Percentiles rank a stretch among this genome's conserved stretches.
These are phyloP conservation scores for Penicillium sp. DNA, from an alignment of 2,329 filamentous ascomycete genomes.

Conservation along the genomic window DNA sequence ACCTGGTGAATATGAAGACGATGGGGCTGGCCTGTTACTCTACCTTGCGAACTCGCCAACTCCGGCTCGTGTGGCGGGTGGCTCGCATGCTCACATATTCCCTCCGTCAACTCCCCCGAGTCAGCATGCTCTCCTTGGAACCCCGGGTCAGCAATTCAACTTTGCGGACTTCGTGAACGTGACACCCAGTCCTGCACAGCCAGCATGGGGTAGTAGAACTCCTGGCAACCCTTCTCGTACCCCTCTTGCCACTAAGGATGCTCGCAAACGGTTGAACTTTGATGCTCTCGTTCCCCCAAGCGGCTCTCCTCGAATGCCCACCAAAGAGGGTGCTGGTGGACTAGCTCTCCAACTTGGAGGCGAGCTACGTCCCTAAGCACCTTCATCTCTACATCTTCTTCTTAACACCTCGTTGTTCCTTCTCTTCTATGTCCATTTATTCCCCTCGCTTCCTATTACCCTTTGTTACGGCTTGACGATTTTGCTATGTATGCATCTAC, in stretches of 20 bases:
- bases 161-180: slow-evolving; percentile 98
- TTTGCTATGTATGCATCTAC: slow-evolving; percentile 19
- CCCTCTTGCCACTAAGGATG: slow-evolving; percentile 65
- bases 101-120: slow-evolving; percentile 75
- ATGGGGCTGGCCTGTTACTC: slow-evolving; percentile 76
- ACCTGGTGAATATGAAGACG: slow-evolving; percentile 67
- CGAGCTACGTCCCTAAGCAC: slow-evolving; percentile 54
- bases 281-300: slow-evolving; percentile 66
- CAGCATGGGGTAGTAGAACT: slow-evolving; percentile 66
- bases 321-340: slow-evolving; percentile 52
- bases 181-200: slow-evolving; percentile 91
- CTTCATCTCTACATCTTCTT: slow-evolving; percentile 3
- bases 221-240: slow-evolving; percentile 62
- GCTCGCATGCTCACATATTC: slow-evolving; percentile 48
- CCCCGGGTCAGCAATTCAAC: slow-evolving; percentile 83
- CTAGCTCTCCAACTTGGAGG: slow-evolving; percentile 67
- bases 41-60: slow-evolving; percentile 92
- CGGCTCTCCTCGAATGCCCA: slow-evolving; percentile 40
- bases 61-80: slow-evolving; percentile 63
- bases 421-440: slow-evolving; percentile 22
- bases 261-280: slow-evolving; percentile 78
- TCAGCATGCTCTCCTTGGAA: slow-evolving; percentile 61
- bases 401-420: slow-evolving; percentile 5
- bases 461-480: slow-evolving; percentile 25
- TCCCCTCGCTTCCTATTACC: slow-evolving; percentile 19